Conservation (phyloP, 1,139 yeast genomes). For the Nakaseomyces glabratus region DNA sequence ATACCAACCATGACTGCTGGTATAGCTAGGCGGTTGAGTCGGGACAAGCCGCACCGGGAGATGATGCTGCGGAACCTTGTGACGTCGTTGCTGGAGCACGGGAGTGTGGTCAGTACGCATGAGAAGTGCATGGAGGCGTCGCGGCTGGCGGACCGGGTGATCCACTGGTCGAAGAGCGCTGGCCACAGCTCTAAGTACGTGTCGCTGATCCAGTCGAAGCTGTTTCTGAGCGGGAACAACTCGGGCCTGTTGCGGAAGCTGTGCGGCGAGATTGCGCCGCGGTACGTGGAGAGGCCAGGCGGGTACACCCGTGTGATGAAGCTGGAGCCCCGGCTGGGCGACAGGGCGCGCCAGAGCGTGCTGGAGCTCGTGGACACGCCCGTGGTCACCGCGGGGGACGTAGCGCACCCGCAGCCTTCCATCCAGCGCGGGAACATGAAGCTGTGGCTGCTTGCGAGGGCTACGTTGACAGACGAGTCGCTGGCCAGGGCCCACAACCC, state of each 20-base stretch:
- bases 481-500: constrained; percentile 11
- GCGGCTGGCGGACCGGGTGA: constrained; percentile 45
- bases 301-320: constrained; percentile 84
- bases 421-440: constrained; percentile 28
- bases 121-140: constrained; percentile 66
- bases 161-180: constrained; percentile 39
- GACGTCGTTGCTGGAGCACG: constrained; percentile 58
- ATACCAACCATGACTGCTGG: constrained; percentile 32
- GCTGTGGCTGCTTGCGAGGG: constrained; percentile 28
- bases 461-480: constrained; percentile 21
- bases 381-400: constrained; percentile 12
- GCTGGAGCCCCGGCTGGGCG: constrained; percentile 81
- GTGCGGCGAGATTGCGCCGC: constrained; percentile 50
- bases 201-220: constrained; percentile 23
- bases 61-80: constrained; percentile 54
- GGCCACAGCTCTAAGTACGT: constrained; percentile 8
- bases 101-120: constrained; percentile 58
- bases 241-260: constrained; percentile 41
- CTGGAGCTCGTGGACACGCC: constrained; percentile 79
- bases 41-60: constrained; percentile 43
- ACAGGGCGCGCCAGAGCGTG: constrained; percentile 84
- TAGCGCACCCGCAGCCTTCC: constrained; percentile 11
- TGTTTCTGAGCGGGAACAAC: constrained; percentile 26
- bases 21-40: constrained; percentile 25
- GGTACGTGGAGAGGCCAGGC: constrained; percentile 57